Percentiles rank a stretch among this genome's conserved stretches.
Evolutionary conservation across 345 rosid genomes (phyloP).

Genomic region (Hibiscus syriacus): DNA sequence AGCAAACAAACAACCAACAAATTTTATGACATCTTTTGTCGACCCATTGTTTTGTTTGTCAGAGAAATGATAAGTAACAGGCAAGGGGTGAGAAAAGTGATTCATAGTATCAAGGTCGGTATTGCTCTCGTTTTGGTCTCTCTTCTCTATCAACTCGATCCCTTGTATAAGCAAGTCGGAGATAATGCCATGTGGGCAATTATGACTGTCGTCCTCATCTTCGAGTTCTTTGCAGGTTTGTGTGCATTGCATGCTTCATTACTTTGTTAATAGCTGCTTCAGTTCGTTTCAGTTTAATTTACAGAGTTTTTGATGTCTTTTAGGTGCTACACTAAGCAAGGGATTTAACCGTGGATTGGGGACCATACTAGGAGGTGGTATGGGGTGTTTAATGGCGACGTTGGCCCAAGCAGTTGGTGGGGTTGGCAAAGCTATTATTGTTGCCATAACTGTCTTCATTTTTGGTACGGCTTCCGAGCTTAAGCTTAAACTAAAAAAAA

Average conservation of each 20-base stretch:
- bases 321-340: conserved; percentile 72
- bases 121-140: conserved; percentile 54
- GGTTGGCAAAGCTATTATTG: conserved; percentile 30
- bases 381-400: conserved; percentile 49
- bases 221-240: conserved; percentile 66
- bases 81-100: conserved; percentile 23
- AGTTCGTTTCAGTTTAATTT: not conserved
- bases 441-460: conserved; percentile 37
- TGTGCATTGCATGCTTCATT: not conserved
- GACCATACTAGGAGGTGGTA: conserved; percentile 50
- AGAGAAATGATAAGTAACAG: conserved; percentile 13
- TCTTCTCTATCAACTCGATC: conserved; percentile 48
- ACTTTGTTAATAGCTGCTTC: not conserved
- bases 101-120: conserved; percentile 63
- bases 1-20: conserved; percentile 7
- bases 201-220: conserved; percentile 72
- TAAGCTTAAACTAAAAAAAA: not conserved
- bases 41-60: conserved; percentile 10
- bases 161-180: conserved; percentile 47
- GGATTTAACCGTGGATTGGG: conserved; percentile 64
- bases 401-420: conserved; percentile 40
- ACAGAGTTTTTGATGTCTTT: not conserved
- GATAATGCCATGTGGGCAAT: conserved; percentile 81
- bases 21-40: not conserved
- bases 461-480: conserved; percentile 32